Base-by-base conservation (phyloP, 257 asterid genomes). In the Oldenlandia corymbosa region DNA sequence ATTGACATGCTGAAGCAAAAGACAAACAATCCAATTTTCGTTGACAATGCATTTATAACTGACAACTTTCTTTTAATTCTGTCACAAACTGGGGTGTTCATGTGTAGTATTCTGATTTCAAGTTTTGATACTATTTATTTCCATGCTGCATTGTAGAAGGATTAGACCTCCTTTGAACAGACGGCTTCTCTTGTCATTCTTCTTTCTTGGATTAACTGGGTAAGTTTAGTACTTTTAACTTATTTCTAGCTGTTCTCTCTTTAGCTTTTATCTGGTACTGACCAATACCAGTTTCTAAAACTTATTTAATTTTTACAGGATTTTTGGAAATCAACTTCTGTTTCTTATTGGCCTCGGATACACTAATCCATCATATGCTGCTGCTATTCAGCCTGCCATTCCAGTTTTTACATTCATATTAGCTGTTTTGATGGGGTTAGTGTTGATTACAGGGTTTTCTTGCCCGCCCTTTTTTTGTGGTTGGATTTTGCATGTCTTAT, bases 131-230 rank as follows among this genome's bases (percentile, higher is more conserved):
- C 51, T 46, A 58, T 50, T 54, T 64, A 71, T 54, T 64, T 72
- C 62, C 36, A 28, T 65, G 48, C 71, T 62, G 64, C 20, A 52
- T 62, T 83, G 81, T 81, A 93, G 99, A 81, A 84, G 87, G 76
- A 48, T 61, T 68, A 82, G 96, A 70, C 81, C 77, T 73, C 96
- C 96, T 31, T 62, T 93, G 30, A 87, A 71, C 66, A 83, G 81
- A 70, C 84, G 80, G 52, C 60, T 93, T 47, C 61, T 93, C 28
- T 32, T 73, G 60, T 70, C 97, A 34, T 93, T 93, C 85, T 82
- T 90, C 86, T 84, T 87, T 79, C 96, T 93, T 76, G 99, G 99
- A 70, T 79, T 93, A 67, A 90, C 95, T 6, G 99, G 99, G 99
- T 90, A 62, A 76, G 87, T 72, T 30, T 70, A 31, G 16, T 58